phyloP scores from a whole-genome alignment of 768 basidiomycete species.

The Kwoniella dejecticola region DNA sequence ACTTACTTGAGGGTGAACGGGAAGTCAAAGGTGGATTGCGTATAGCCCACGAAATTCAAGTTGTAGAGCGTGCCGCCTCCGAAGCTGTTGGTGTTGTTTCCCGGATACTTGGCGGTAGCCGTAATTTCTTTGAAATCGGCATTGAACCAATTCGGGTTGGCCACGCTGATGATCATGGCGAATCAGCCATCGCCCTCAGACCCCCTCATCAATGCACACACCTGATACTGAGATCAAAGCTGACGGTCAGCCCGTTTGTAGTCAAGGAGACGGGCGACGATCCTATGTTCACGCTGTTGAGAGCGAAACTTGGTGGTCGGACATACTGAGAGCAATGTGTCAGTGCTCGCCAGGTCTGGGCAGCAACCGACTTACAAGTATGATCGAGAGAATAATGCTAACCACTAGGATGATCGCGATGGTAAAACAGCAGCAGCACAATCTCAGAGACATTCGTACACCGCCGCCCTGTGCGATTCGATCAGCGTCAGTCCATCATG shows the following conservation, averaged over 20 bases:
- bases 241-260: conserved; percentile 39
- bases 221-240: conserved; percentile 48
- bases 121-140: conserved; percentile 51
- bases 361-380: conserved; percentile 37
- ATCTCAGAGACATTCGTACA: conserved; percentile 35
- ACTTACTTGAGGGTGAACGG: conserved; percentile 52
- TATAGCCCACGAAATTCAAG: conserved; percentile 50
- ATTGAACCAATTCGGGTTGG: conserved; percentile 55
- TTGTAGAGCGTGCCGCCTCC: conserved; percentile 53
- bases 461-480: conserved; percentile 45
- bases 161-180: conserved; percentile 33
- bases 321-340: conserved; percentile 43
- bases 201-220: conserved; percentile 26
- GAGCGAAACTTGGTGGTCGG: conserved; percentile 49
- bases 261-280: conserved; percentile 43
- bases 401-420: conserved; percentile 44
- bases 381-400: conserved; percentile 47
- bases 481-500: conserved; percentile 2
- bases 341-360: not conserved
- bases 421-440: conserved; percentile 51
- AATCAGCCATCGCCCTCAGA: no score
- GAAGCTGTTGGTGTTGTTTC: conserved; percentile 36
- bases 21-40: conserved; percentile 48
- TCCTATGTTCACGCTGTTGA: conserved; percentile 47
- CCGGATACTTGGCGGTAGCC: conserved; percentile 45